Evolutionary conservation across 164 flowering plant species (phyloP), one percentile per base, ranked within the genome.

Genomic region (Cinnamomum micranthum): DNA sequence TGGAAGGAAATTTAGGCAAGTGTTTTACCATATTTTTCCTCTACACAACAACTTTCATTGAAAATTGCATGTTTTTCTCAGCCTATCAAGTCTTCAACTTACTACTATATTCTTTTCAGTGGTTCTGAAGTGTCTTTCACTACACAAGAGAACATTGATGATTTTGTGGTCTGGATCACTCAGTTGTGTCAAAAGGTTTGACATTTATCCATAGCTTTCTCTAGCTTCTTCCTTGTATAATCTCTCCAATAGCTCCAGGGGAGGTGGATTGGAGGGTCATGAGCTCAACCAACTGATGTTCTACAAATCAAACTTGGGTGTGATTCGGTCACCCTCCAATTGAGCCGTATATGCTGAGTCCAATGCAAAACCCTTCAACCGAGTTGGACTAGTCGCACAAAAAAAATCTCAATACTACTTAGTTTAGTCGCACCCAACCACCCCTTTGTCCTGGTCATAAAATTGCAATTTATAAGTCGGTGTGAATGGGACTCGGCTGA

Each of bases 111-210:
- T 59, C 77, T 73, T 70, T 76, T 33, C 82, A 90, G 96, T 83
- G 96, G 96, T 59, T 88, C 91, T 70, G 92, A 91, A 83, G 86
- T 86, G 72, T 82, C 83, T 64, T 72, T 91, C 25, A 75, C 84
- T 71, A 74, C 82, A 50, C 74, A 25, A 58, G 88, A 80, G 65
- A 69, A 78, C 59, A 50, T 81, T 77, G 85, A 82, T 58, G 79
- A 73, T 70, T 68, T 89, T 59, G 71, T 77, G 73, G 77, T 72
- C 22, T 82, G 82, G 82, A 75, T 88, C 65, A 78, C 78, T 15
- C 22, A 31, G 74, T 85, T 82, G 74, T 79, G 85, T 73, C 87
- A 78, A 65, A 88, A 89, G 95, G 95, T 89, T 50, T 70, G 73
- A 59, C 76, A 47, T 64, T 50, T 50, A 22, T 24, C 70, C n/a